Conservation (phyloP, 2,329 filamentous ascomycete species). For the Aspergillus pseudoterreus region DNA sequence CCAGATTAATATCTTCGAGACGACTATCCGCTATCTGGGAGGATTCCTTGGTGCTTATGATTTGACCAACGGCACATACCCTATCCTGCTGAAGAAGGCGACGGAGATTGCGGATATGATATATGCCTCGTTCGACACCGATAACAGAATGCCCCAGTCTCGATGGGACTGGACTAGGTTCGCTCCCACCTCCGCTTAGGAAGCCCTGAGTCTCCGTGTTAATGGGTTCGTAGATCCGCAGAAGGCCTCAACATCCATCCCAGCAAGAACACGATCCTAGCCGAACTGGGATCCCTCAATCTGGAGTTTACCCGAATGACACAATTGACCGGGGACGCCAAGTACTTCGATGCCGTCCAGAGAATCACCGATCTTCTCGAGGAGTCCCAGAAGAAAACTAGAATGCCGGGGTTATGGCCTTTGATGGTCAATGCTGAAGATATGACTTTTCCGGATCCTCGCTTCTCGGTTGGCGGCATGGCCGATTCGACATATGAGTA, state of each 20-base stretch:
- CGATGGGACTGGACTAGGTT: conserved; percentile 74
- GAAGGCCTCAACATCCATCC: conserved; percentile 35
- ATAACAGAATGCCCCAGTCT: conserved; percentile 84
- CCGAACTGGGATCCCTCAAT: conserved; percentile 74
- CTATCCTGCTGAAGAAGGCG: conserved; percentile 70
- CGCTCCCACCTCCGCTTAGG: conserved; percentile 12
- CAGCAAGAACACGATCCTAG: conserved; percentile 62
- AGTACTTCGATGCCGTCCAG: conserved; percentile 86
- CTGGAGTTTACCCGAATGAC: conserved; percentile 88
- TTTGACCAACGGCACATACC: conserved; percentile 68
- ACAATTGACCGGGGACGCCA: conserved; percentile 74
- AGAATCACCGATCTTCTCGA: conserved; percentile 77
- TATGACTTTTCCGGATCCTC: conserved; percentile 26
- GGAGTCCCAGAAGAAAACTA: conserved; percentile 66
- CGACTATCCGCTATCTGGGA: conserved; percentile 85
- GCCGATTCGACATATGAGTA: conserved; percentile 51
- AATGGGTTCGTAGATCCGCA: conserved; percentile 22
- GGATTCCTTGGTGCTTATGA: conserved; percentile 84
- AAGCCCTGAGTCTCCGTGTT: background rate
- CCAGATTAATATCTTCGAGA: conserved; percentile 85
- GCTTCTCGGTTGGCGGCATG: conserved; percentile 44
- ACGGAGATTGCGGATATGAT: conserved; percentile 77
- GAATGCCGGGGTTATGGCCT: conserved; percentile 76
- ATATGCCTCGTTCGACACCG: conserved; percentile 82
- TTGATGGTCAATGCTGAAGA: conserved; percentile 60